A percentile compares a stretch with the other conserved stretches of the same genome.
phyloP scores from a whole-genome alignment of 2,329 filamentous ascomycete species.

The Zymoseptoria tritici region DNA sequence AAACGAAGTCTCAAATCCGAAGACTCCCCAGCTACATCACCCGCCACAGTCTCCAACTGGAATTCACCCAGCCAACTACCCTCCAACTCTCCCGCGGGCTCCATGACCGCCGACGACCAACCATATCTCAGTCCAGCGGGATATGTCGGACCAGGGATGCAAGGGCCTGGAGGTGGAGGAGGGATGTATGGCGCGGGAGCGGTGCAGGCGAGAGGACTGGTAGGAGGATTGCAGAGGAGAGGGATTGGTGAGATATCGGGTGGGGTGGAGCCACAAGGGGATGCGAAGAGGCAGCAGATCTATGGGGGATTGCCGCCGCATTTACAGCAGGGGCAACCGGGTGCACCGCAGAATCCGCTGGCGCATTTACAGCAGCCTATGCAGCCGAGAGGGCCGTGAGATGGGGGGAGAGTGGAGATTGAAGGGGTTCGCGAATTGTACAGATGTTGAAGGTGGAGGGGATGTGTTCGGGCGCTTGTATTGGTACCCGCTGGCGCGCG shows the following conservation, averaged over 20 bases:
- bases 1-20: constrained; percentile 55
- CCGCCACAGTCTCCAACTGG: constrained; percentile 54
- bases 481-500: too few relatives aligned
- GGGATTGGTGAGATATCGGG: constrained; percentile 56
- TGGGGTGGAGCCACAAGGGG: constrained; percentile 42
- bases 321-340: constrained; percentile 31
- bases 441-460: neutral
- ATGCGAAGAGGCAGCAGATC: constrained; percentile 53
- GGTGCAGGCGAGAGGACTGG: neutral
- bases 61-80: constrained; percentile 54
- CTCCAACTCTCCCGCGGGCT: constrained; percentile 50
- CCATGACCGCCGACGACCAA: constrained; percentile 35
- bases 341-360: constrained; percentile 36
- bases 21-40: constrained; percentile 55
- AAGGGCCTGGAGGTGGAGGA: neutral
- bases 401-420: neutral
- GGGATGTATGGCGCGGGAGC: neutral
- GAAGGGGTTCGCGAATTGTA: neutral
- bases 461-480: neutral
- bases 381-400: constrained; percentile 4
- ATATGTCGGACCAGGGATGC: constrained; percentile 26
- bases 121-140: constrained; percentile 41
- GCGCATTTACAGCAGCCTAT: constrained; percentile 10
- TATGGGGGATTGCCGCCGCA: constrained; percentile 36
- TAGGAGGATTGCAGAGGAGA: constrained; percentile 40